Base-by-base conservation (phyloP, 495 filamentous ascomycete species). In the Podospora pseudocomata region DNA sequence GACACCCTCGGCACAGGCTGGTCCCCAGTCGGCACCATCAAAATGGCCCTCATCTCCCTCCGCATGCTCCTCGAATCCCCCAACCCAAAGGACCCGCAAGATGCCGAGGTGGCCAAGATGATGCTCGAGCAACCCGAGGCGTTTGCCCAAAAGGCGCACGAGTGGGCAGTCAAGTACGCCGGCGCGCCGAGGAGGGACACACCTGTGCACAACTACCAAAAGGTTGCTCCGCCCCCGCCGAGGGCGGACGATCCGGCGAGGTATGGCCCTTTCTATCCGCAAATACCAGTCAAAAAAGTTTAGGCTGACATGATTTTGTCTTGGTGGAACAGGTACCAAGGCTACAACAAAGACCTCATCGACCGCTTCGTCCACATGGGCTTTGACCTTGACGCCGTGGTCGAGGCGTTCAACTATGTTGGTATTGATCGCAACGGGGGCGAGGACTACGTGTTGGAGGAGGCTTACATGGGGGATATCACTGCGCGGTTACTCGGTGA, bases 1-100 rank as follows among this genome's bases (percentile, higher is more conserved):
- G 95, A 99, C 74, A 99, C 94, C 0, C 87, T 99, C 19, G 90
- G 91, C 15, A 82, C 86, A 39, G 92, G 90, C 68, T 99, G 95
- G 95, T 95, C 93, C 5, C 95, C 95, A 0, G 93, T 98, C 16
- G 86, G 97, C 59, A 99, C 94, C 2, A 93, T 99, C 76, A 98
- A 97, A 81, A 95, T 92, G 61, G 92, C 96, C 32, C 86, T 99
- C 28, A 85, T 98, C 64, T 97, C 94, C 16, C 82, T 99, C 19
- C 94, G 97, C 77, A 94, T 92, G 58, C 88, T 99, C 13, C 91
- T 99, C 72, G 92, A 90, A 80, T 91, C 91, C 11, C 95, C 95
- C 1, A 95, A 99, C 79, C 95, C 95, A 7, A 95, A 94, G 70
- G 95, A 99, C 73, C 95, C 95, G 2, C 95, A 99, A 79, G 95